Percentiles rank a stretch among this genome's conserved stretches.
phyloP scores from a whole-genome alignment of 345 rosid species.

The Psidium guajava region DNA sequence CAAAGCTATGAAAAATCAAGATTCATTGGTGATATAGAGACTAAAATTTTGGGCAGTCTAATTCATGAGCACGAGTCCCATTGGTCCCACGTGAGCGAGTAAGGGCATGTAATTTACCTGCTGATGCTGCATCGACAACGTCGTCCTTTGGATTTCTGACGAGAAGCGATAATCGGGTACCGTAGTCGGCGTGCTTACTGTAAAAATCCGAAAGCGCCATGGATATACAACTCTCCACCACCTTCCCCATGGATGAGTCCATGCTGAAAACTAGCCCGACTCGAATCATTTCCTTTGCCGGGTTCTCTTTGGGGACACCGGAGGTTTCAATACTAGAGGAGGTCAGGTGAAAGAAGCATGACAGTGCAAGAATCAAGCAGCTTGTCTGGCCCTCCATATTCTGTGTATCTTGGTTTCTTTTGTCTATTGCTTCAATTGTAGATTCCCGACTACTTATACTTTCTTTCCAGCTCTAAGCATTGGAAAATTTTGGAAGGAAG shows the following conservation, averaged over 20 bases:
- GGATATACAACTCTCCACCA: neutral
- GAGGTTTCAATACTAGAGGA: neutral
- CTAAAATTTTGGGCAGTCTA: no score
- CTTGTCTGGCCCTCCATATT: neutral
- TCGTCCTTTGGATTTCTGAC: neutral
- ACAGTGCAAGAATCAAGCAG: neutral
- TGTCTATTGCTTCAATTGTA: neutral
- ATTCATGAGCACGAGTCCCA: no score
- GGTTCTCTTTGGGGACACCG: neutral
- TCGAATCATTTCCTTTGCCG: neutral
- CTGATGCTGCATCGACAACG: neutral
- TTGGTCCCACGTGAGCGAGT: neutral
- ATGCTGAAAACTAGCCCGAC: constrained; percentile 6
- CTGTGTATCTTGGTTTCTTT: neutral
- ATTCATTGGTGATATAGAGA: no score
- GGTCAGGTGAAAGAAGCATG: neutral
- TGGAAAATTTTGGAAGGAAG: neutral
- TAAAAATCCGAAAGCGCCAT: constrained; percentile 14
- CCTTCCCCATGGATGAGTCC: neutral
- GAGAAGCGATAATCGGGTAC: neutral
- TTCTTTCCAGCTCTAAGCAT: neutral
- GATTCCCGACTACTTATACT: neutral
- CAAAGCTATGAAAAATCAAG: no score
- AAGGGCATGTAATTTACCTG: neutral
- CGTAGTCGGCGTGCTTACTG: neutral